These are phyloP conservation scores for Cicer bijugum DNA, from an alignment of 306 rosid genomes.

Conservation along the genomic window DNA sequence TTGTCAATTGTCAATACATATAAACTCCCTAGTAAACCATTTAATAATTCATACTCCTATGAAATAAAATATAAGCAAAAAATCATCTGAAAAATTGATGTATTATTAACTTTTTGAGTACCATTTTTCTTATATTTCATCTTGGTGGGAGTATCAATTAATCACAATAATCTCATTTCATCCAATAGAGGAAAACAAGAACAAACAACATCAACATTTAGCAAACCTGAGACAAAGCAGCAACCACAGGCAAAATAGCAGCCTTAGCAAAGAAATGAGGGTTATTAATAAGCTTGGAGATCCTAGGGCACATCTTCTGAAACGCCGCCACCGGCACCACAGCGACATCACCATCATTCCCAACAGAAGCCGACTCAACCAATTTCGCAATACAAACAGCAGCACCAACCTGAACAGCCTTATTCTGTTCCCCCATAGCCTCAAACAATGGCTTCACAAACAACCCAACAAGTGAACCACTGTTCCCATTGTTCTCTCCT, in stretches of 20 bases:
- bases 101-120: no score
- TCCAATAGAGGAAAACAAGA: not conserved
- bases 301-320: conserved; percentile 93
- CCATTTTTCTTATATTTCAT: no score
- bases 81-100: no score
- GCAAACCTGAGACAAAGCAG: conserved; percentile 82
- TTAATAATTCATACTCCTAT: not conserved
- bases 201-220: not conserved
- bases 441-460: conserved; percentile 92
- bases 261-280: conserved; percentile 86
- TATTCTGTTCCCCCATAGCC: conserved; percentile 94
- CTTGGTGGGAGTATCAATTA: not conserved
- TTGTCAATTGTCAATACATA: not conserved
- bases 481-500: conserved; percentile 12
- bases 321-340: conserved; percentile 62
- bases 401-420: conserved; percentile 84
- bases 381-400: conserved; percentile 86
- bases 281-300: conserved; percentile 78
- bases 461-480: conserved; percentile 70
- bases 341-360: not conserved
- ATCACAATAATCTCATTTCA: not conserved
- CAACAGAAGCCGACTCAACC: conserved; percentile 66
- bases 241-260: conserved; percentile 78
- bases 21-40: not conserved
- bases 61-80: no score